Evolutionary conservation across 805 yeast species (phyloP).

Genomic region (Candida insectorum): DNA sequence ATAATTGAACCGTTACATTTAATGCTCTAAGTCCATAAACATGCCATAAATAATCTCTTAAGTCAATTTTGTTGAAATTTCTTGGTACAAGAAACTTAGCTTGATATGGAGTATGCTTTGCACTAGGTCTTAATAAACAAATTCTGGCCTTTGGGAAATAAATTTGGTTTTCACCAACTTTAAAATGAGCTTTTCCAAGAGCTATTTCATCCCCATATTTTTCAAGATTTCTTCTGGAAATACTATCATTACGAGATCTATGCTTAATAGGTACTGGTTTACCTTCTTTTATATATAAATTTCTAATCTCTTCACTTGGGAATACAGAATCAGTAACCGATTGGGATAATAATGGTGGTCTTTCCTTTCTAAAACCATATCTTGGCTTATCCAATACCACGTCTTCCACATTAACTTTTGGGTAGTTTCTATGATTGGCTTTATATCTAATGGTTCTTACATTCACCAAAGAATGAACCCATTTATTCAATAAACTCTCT

Average conservation of each 20-base stretch:
- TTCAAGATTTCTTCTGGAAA: slow-evolving; percentile 37
- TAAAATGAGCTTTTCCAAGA: slow-evolving; percentile 73
- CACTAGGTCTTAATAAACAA: slow-evolving; percentile 80
- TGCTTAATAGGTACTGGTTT: slow-evolving; percentile 42
- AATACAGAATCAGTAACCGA: slow-evolving; percentile 38
- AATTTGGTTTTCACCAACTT: slow-evolving; percentile 69
- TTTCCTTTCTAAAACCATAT: slow-evolving; percentile 35
- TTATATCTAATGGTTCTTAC: slow-evolving; percentile 24
- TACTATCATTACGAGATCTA: slow-evolving; percentile 29
- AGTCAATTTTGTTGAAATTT: slow-evolving; percentile 87
- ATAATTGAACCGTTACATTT: slow-evolving; percentile 80
- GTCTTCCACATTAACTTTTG: slow-evolving; percentile 36
- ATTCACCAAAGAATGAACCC: slow-evolving; percentile 1
- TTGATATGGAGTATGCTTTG: slow-evolving; percentile 96
- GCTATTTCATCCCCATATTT: slow-evolving; percentile 50
- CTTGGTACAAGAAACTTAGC: slow-evolving; percentile 95
- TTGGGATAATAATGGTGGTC: slow-evolving; percentile 38
- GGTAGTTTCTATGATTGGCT: slow-evolving; percentile 30
- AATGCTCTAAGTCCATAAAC: slow-evolving; percentile 87
- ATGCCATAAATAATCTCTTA: slow-evolving; percentile 89
- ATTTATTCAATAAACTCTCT: background rate
- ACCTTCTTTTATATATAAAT: slow-evolving; percentile 32
- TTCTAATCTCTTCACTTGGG: slow-evolving; percentile 33
- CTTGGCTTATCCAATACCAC: slow-evolving; percentile 37
- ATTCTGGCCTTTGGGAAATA: slow-evolving; percentile 86